Conservation (phyloP, 2,329 filamentous ascomycete genomes). For the Cladosporium sp. region DNA sequence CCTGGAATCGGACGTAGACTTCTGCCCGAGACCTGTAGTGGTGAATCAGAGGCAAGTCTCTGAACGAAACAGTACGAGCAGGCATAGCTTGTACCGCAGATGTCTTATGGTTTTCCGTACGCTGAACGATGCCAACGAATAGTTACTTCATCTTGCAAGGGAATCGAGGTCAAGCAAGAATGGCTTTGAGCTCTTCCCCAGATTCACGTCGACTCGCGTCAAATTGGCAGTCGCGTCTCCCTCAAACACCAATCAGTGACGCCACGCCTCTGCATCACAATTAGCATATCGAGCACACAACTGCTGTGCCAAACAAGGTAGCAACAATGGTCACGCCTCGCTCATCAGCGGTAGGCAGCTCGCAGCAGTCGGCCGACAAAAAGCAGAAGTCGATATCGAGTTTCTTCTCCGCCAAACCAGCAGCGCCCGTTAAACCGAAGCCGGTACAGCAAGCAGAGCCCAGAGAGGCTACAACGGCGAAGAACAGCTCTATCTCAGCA, state of each 20-base stretch:
- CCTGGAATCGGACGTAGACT: too few species aligned
- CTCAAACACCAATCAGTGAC: slow-evolving; percentile 1
- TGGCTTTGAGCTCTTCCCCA: background rate
- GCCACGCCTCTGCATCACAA: background rate
- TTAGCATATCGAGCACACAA: background rate
- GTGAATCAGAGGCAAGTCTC: too few species aligned
- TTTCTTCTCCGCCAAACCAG: slow-evolving; percentile 36
- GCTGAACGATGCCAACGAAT: background rate
- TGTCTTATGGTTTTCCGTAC: background rate
- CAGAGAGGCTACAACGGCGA: background rate
- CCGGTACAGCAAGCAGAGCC: slow-evolving; percentile 21
- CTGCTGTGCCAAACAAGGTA: background rate
- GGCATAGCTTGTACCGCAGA: background rate
- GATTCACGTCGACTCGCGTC: background rate
- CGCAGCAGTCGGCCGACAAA: slow-evolving; percentile 48
- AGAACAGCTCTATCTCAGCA: background rate
- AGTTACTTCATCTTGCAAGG: too few species aligned
- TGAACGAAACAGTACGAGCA: too few species aligned
- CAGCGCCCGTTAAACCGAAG: slow-evolving; percentile 29
- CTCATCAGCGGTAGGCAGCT: background rate
- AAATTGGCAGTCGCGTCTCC: background rate
- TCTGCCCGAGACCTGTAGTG: too few species aligned
- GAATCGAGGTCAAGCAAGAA: too few species aligned
- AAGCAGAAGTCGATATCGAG: slow-evolving; percentile 77
- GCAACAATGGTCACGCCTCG: slow-evolving; percentile 3